A percentile compares a stretch with the other conserved stretches of the same genome.
phyloP scores from a whole-genome alignment of 768 basidiomycete species.

The Rubroboletus satanas region DNA sequence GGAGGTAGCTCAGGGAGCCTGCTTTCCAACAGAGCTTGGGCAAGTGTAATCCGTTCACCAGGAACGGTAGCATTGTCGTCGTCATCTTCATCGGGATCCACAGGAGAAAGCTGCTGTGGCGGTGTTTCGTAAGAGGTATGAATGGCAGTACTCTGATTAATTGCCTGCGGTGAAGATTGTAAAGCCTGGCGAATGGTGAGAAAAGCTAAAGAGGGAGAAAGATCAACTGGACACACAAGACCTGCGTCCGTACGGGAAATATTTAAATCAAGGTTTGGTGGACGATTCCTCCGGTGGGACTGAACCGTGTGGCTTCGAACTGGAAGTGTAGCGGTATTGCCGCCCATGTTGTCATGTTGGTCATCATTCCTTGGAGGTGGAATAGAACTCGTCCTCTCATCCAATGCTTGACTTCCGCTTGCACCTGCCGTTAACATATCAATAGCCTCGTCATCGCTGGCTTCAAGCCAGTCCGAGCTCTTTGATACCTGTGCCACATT shows the following conservation, averaged over 20 bases:
- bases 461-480: conserved; percentile 66
- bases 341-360: conserved; percentile 15
- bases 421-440: conserved; percentile 76
- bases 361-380: conserved; percentile 30
- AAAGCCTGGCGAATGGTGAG: conserved; percentile 65
- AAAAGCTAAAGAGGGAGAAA: conserved; percentile 61
- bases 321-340: conserved; percentile 24
- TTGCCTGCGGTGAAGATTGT: conserved; percentile 40
- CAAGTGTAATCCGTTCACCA: conserved; percentile 65
- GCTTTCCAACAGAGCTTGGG: conserved; percentile 73
- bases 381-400: conserved; percentile 72
- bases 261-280: conserved; percentile 65
- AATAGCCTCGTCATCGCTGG: conserved; percentile 85
- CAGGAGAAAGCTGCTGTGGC: conserved; percentile 36
- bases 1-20: conserved; percentile 74
- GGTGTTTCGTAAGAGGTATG: conserved; percentile 20
- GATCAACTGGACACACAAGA: conserved; percentile 39
- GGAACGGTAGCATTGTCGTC: conserved; percentile 39
- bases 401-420: conserved; percentile 75
- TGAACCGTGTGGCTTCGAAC: conserved; percentile 28
- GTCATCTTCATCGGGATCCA: conserved; percentile 57
- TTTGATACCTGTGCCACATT: conserved; percentile 45
- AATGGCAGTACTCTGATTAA: conserved; percentile 20
- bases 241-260: conserved; percentile 35
- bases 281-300: conserved; percentile 49